A percentile compares a stretch with the other conserved stretches of the same genome.
These are phyloP conservation scores for Lichenothelia convexa DNA, from an alignment of 495 filamentous ascomycete genomes.

Conservation along the genomic window DNA sequence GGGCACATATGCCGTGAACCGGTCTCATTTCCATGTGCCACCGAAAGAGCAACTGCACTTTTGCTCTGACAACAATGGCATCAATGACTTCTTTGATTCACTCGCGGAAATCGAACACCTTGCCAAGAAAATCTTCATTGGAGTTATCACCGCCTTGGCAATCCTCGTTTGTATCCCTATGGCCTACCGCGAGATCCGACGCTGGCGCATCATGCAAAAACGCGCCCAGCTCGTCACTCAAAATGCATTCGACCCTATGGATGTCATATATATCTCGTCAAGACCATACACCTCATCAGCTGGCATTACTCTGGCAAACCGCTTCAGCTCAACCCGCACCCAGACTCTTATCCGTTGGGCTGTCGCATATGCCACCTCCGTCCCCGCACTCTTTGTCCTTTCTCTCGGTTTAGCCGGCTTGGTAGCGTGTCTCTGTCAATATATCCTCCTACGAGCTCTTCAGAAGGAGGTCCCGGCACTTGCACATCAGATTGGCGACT, in stretches of 20 bases:
- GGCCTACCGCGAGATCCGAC: constrained; percentile 60
- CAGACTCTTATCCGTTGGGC: constrained; percentile 66
- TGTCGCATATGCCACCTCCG: constrained; percentile 68
- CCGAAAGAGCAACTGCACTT: constrained; percentile 66
- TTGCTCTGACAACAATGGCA: constrained; percentile 66
- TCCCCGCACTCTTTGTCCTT: constrained; percentile 72
- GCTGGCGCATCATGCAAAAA: constrained; percentile 54
- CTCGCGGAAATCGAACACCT: constrained; percentile 39
- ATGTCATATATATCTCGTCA: constrained; percentile 75
- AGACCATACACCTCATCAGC: constrained; percentile 50
- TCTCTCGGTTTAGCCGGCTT: constrained; percentile 73
- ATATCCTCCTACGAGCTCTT: constrained; percentile 52
- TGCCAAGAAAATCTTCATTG: constrained; percentile 57
- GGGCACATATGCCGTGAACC: constrained; percentile 56
- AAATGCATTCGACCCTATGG: constrained; percentile 57
- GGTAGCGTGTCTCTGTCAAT: constrained; percentile 70
- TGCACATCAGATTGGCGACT: constrained; percentile 56
- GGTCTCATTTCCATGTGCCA: constrained; percentile 58
- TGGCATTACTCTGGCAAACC: constrained; percentile 54
- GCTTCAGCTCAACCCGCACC: constrained; percentile 46
- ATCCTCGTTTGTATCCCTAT: constrained; percentile 56
- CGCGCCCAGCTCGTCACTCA: constrained; percentile 48
- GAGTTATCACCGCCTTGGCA: constrained; percentile 48
- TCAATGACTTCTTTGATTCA: constrained; percentile 71
- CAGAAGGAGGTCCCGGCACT: constrained; percentile 61